Evolutionary conservation across 1,139 yeast genomes (phyloP).

Genomic region (Pneumocystis wakefieldiae): DNA sequence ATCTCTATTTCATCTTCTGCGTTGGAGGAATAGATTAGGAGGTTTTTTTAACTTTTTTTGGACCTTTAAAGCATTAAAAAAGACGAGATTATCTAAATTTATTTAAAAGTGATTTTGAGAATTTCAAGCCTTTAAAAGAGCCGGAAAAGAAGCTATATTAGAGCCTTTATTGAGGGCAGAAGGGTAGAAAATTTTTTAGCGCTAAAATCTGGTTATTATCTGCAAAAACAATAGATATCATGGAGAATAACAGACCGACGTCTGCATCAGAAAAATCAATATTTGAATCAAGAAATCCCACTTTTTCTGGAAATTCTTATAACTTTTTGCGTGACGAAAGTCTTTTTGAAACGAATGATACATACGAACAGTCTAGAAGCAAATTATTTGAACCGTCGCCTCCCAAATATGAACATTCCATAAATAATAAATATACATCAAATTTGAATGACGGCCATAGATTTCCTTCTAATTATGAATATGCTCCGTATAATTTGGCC

Average conservation of each 20-base stretch:
- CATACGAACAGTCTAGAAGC: neutral
- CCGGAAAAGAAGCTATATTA: too few species aligned
- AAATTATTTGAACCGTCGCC: neutral
- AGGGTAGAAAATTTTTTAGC: too few species aligned
- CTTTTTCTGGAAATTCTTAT: neutral
- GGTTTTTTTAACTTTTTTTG: too few species aligned
- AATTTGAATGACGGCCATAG: neutral
- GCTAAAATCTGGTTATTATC: too few species aligned
- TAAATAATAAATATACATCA: neutral
- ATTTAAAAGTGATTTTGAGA: too few species aligned
- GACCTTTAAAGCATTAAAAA: too few species aligned
- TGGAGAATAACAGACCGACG: neutral
- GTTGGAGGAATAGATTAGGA: too few species aligned
- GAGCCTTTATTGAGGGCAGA: too few species aligned
- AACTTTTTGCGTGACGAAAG: neutral
- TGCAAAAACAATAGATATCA: neutral
- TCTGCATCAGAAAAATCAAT: neutral
- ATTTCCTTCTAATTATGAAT: neutral
- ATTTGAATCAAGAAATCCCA: neutral
- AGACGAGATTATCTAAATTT: too few species aligned
- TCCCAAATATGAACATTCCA: neutral
- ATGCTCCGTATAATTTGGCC: slow-evolving; percentile 21
- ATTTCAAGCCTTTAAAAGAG: too few species aligned
- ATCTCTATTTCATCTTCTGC: too few species aligned
- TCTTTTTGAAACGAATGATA: neutral